Conservation (phyloP, 495 filamentous ascomycete genomes). For the Aspergillus taichungensis region DNA sequence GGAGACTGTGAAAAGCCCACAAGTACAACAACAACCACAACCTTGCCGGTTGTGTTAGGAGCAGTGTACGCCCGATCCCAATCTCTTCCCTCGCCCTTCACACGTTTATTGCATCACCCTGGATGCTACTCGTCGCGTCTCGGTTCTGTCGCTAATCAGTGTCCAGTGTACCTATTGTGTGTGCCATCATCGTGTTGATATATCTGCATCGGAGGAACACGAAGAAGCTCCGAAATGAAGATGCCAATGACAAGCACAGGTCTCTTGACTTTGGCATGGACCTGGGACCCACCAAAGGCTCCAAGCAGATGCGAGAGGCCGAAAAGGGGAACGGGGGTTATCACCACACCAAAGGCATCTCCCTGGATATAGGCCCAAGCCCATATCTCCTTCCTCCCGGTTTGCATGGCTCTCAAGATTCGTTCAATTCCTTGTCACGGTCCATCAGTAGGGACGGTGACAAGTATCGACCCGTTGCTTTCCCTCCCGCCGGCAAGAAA, state of each 20-base stretch:
- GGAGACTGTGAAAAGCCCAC: conserved; percentile 32
- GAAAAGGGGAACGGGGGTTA: conserved; percentile 33
- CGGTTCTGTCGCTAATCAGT: conserved; percentile 14
- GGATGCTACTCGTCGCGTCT: neutral
- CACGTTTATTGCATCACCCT: no score
- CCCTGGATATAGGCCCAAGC: conserved; percentile 56
- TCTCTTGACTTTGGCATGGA: conserved; percentile 90
- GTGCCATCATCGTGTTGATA: conserved; percentile 58
- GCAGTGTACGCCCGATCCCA: conserved; percentile 58
- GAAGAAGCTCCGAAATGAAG: conserved; percentile 65
- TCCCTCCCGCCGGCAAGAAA: conserved; percentile 49
- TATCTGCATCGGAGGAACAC: conserved; percentile 71
- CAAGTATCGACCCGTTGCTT: conserved; percentile 68
- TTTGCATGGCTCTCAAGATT: conserved; percentile 70
- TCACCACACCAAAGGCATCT: conserved; percentile 61
- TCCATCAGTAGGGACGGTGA: conserved; percentile 63
- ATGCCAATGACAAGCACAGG: conserved; percentile 78
- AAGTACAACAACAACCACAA: conserved; percentile 46
- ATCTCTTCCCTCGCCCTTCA: no score
- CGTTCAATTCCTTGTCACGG: conserved; percentile 73
- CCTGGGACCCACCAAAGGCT: conserved; percentile 26
- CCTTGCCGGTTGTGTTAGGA: conserved; percentile 69
- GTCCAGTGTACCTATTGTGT: conserved; percentile 64
- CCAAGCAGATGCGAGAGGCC: conserved; percentile 38
- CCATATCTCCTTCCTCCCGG: conserved; percentile 87